Evolutionary conservation across 345 rosid species (phyloP).

Genomic region (Lumnitzera racemosa): DNA sequence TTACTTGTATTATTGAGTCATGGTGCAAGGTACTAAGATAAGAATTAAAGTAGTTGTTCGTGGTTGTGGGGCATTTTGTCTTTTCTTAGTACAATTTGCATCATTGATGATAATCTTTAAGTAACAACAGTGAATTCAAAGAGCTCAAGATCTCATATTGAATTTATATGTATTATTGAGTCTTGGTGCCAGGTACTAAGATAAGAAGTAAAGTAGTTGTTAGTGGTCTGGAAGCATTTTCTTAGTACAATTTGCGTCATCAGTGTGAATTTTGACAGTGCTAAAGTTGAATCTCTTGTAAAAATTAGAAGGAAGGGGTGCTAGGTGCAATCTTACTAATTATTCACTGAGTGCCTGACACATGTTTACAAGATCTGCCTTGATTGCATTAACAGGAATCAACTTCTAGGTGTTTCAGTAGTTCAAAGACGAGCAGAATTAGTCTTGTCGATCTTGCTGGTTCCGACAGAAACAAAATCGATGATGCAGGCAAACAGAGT

Average conservation of each 20-base stretch:
- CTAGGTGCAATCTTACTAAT: too few species aligned
- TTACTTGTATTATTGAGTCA: constrained; percentile 56
- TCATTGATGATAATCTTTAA: background rate
- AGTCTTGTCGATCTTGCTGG: constrained; percentile 94
- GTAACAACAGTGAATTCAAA: constrained; percentile 87
- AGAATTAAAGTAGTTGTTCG: too few species aligned
- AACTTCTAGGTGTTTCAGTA: constrained; percentile 73
- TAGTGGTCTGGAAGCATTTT: too few species aligned
- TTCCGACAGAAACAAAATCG: constrained; percentile 51
- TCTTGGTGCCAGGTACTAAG: constrained; percentile 72
- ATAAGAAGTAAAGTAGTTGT: too few species aligned
- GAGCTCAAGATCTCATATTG: constrained; percentile 91
- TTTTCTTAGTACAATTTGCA: too few species aligned
- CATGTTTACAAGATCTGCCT: too few species aligned
- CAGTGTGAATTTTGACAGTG: too few species aligned
- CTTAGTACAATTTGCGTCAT: too few species aligned
- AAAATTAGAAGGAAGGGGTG: too few species aligned
- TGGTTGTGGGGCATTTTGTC: too few species aligned
- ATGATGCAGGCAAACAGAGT: constrained; percentile 51
- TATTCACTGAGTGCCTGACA: too few species aligned
- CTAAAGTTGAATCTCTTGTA: too few species aligned
- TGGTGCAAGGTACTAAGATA: constrained; percentile 64
- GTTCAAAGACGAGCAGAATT: constrained; percentile 87
- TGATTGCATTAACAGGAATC: constrained; percentile 42
- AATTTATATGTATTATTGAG: constrained; percentile 54